Evolutionary conservation across 177 flowering plant genomes (phyloP).

Genomic region (Tripterygium wilfordii): DNA sequence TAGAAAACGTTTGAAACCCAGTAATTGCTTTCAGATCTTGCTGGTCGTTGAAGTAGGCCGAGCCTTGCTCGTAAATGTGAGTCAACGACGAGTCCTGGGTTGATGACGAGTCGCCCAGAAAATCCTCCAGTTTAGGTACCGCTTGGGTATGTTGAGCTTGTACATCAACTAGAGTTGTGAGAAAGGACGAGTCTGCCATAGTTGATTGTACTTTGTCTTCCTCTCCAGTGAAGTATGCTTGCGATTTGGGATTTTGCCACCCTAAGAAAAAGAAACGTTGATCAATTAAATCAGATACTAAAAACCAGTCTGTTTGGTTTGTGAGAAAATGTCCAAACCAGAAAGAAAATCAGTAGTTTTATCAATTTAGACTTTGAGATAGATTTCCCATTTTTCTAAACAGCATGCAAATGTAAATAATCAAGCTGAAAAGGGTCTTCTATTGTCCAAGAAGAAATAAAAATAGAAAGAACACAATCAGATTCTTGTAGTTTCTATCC

Average conservation of each 20-base stretch:
- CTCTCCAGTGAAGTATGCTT: slow-evolving; percentile 16
- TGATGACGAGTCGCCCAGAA: slow-evolving; percentile 51
- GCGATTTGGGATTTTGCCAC: slow-evolving; percentile 24
- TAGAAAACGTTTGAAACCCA: slow-evolving; percentile 55
- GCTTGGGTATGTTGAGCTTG: slow-evolving; percentile 23
- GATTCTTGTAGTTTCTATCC: no score
- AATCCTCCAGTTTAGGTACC: slow-evolving; percentile 81
- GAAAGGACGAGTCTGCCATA: slow-evolving; percentile 12
- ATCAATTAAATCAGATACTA: not conserved
- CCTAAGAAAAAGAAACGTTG: slow-evolving; percentile 11
- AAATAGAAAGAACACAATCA: no score
- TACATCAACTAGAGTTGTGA: slow-evolving; percentile 18
- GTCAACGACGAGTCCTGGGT: slow-evolving; percentile 70
- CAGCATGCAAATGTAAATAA: no score
- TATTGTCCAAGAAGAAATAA: no score
- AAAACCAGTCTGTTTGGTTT: not conserved
- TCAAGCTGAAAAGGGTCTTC: no score
- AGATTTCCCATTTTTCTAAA: no score
- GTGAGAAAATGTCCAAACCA: not conserved
- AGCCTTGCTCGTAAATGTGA: slow-evolving; percentile 48
- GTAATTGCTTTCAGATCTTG: slow-evolving; percentile 48
- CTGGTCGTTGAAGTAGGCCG: slow-evolving; percentile 26
- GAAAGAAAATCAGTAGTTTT: no score
- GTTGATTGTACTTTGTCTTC: slow-evolving; percentile 7
- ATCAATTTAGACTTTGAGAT: no score